Base-by-base conservation (phyloP, 352 stramenopile species). In the Globisporangium cylindrosporum region DNA sequence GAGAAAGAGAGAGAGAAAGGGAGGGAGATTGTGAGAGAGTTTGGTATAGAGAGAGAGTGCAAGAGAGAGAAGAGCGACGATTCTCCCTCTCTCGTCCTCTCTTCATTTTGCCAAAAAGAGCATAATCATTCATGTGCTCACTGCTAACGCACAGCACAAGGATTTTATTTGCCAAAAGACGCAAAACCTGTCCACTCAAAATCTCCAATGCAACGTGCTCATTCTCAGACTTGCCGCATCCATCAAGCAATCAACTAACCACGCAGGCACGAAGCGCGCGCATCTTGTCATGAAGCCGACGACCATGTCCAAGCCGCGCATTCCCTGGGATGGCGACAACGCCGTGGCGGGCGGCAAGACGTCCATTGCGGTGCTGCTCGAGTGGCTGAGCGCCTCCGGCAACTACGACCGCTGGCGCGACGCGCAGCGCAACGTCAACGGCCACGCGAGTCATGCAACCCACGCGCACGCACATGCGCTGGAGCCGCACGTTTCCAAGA, bases 361-460 rank as follows among this genome's bases (percentile, higher is more conserved):
- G 2, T 87, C 79, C 25, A 80, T 87, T 68, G 73, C 73, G 12
- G 69, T 88, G n/a, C 46, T 88, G 34, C 69, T 88, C 36, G 77
- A 81, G 46, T 88, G 79, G 79, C 67, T 88, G 27, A 67, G 66
- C 9, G 18, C 24, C 2, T 67, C 46, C 0, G 76, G 70, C 38
- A 85, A 88, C 69, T 83, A 84, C 67, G 64, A 68, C 4, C 77
- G 79, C 54, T 88, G 79, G 79, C 64, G 67, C 22, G 64, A 57
- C 25, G 66, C 73, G 46, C 53, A 58, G 53, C 53, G 62, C 18
- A n/a, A 25, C n/a, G 49, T 24, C 53, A 58, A 7, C 25, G 38
- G 27, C 36, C 8, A 10, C 8, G 56, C 25, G 25, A 27, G 15
- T 14, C 32, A 25, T 15, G 41, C 41, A 20, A 46, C 10, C 38